These are phyloP conservation scores for Aspergillus conjunctus DNA, from an alignment of 495 filamentous ascomycete species.

Conservation along the genomic window DNA sequence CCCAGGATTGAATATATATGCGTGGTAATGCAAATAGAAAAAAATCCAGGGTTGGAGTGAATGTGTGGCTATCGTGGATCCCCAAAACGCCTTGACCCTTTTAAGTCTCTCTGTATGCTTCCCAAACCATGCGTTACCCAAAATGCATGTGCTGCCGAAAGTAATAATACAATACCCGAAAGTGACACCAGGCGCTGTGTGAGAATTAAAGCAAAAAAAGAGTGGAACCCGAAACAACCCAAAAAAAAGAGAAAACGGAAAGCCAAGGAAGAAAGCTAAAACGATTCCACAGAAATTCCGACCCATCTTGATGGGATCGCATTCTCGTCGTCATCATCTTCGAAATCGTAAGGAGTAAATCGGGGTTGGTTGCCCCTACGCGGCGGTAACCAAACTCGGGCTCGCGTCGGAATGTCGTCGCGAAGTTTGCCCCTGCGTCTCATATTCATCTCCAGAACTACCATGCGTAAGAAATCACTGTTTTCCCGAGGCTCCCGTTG, in stretches of 20 bases:
- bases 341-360: slow-evolving; percentile 30
- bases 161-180: slow-evolving; percentile 15
- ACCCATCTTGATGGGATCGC: slow-evolving; percentile 46
- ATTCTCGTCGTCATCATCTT: slow-evolving; percentile 39
- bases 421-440: slow-evolving; percentile 86
- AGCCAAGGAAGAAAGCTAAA: slow-evolving; percentile 17
- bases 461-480: slow-evolving; percentile 87
- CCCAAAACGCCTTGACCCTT: slow-evolving; percentile 16
- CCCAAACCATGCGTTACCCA: slow-evolving; percentile 17
- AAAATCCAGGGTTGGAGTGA: neutral
- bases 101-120: slow-evolving; percentile 15
- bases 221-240: slow-evolving; percentile 10
- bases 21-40: neutral
- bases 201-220: slow-evolving; percentile 14
- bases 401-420: slow-evolving; percentile 77
- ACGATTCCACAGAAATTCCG: slow-evolving; percentile 38
- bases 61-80: neutral
- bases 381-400: slow-evolving; percentile 85
- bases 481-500: slow-evolving; percentile 93
- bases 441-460: slow-evolving; percentile 98
- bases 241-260: slow-evolving; percentile 14
- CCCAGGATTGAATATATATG: neutral
- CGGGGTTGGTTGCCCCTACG: slow-evolving; percentile 53
- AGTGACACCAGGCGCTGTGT: slow-evolving; percentile 25
- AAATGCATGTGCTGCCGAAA: slow-evolving; percentile 14